A percentile compares a stretch with the other conserved stretches of the same genome.
phyloP scores from a whole-genome alignment of 1,284 basidiomycete genomes.

The Ganoderma sinense region DNA sequence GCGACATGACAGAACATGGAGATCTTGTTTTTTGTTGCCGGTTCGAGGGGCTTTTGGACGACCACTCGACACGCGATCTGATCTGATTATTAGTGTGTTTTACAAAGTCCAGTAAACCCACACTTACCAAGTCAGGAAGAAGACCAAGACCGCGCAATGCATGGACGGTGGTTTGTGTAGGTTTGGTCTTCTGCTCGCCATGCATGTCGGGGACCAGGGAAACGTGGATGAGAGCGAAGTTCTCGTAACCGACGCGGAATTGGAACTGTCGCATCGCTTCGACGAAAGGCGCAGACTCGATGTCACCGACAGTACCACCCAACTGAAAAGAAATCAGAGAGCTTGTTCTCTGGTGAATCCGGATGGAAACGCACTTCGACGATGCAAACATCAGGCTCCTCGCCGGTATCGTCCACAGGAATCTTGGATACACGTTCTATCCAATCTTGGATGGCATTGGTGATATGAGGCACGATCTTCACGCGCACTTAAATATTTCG shows the following conservation, averaged over 20 bases:
- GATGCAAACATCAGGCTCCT: constrained; percentile 97
- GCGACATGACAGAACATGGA: constrained; percentile 99
- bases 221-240: constrained; percentile 98
- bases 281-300: constrained; percentile 96
- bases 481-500: background rate
- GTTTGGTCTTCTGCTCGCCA: constrained; percentile 99
- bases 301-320: constrained; percentile 96
- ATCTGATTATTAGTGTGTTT: background rate
- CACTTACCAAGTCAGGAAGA: constrained; percentile 87
- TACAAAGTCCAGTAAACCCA: background rate
- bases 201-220: constrained; percentile 98
- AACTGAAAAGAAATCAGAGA: constrained; percentile 59
- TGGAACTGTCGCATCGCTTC: constrained; percentile 99
- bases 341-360: background rate
- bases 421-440: constrained; percentile 94
- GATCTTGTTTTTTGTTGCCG: constrained; percentile 93
- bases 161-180: constrained; percentile 96
- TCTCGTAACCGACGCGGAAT: constrained; percentile 96
- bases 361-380: constrained; percentile 73
- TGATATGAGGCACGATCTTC: constrained; percentile 97
- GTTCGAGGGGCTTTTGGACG: constrained; percentile 76
- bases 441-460: constrained; percentile 99
- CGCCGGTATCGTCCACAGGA: constrained; percentile 93
- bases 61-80: constrained; percentile 93
- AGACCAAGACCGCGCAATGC: constrained; percentile 94